These are phyloP conservation scores for Russula vinacea DNA, from an alignment of 768 basidiomycete genomes.

Conservation along the genomic window DNA sequence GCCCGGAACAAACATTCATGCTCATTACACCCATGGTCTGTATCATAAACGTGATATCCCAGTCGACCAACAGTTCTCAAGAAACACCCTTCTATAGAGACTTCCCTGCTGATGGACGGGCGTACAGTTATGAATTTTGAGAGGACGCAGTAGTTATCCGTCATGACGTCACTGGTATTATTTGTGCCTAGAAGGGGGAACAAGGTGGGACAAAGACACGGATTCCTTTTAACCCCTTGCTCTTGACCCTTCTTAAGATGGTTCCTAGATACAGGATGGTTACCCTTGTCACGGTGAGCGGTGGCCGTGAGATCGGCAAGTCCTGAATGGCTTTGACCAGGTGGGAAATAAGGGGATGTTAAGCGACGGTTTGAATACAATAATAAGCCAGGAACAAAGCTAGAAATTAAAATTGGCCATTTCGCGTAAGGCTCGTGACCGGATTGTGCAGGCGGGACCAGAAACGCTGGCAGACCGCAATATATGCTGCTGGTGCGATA, in stretches of 20 bases:
- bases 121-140: too few relatives aligned
- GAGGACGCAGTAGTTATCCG: too few relatives aligned
- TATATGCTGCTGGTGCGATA: neutral
- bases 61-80: neutral
- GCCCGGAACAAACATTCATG: neutral
- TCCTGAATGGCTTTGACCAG: slow-evolving; percentile 9
- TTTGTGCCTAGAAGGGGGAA: neutral
- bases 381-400: slow-evolving; percentile 25
- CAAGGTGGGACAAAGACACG: neutral
- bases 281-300: neutral
- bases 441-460: neutral
- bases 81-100: slow-evolving; percentile 11
- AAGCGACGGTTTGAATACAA: slow-evolving; percentile 13
- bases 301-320: slow-evolving; percentile 19
- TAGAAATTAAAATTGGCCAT: slow-evolving; percentile 16
- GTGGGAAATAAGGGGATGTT: slow-evolving; percentile 20
- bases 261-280: slow-evolving; percentile 21
- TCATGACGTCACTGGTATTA: slow-evolving; percentile 15
- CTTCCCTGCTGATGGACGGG: slow-evolving; percentile 3
- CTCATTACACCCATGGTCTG: neutral
- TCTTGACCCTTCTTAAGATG: neutral
- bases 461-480: slow-evolving; percentile 9
- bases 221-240: neutral
- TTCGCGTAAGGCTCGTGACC: slow-evolving; percentile 26
- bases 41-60: slow-evolving; percentile 13